phyloP scores from a whole-genome alignment of 805 yeast genomes.

The Tetrapisispora nanseiensis region DNA sequence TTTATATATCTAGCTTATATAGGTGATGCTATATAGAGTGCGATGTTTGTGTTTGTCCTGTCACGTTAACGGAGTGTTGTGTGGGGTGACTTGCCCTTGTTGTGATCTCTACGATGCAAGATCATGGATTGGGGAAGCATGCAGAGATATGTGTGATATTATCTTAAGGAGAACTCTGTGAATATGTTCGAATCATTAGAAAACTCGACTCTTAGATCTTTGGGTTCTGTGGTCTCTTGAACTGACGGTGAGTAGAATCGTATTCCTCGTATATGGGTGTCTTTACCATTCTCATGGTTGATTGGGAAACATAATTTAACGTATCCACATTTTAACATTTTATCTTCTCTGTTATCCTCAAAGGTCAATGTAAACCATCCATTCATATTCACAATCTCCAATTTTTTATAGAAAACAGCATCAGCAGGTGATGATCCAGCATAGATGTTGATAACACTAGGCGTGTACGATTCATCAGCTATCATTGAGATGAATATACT shows the following conservation, averaged over 20 bases:
- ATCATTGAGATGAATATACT: constrained; percentile 61
- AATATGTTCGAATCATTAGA: not conserved
- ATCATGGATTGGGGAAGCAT: too few species aligned
- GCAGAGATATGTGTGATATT: too few species aligned
- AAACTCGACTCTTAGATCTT: not conserved
- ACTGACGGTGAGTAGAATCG: constrained; percentile 25
- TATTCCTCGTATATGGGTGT: constrained; percentile 76
- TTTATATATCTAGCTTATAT: too few species aligned
- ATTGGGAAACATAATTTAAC: constrained; percentile 23
- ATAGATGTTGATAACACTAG: constrained; percentile 32
- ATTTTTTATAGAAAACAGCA: constrained; percentile 18
- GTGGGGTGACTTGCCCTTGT: too few species aligned
- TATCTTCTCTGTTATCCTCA: constrained; percentile 17
- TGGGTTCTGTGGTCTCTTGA: not conserved
- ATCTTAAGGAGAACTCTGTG: constrained; percentile 3
- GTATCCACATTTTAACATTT: constrained; percentile 22
- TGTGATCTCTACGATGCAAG: too few species aligned
- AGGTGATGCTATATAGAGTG: too few species aligned
- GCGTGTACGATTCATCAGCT: constrained; percentile 89
- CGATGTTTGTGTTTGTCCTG: too few species aligned
- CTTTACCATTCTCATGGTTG: constrained; percentile 94
- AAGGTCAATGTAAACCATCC: constrained; percentile 27
- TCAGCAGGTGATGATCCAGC: constrained; percentile 27
- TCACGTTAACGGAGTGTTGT: too few species aligned
- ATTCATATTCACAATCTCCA: constrained; percentile 21